These are phyloP conservation scores for Leptodontidium sp. DNA, from an alignment of 2,329 filamentous ascomycete species.

Conservation along the genomic window DNA sequence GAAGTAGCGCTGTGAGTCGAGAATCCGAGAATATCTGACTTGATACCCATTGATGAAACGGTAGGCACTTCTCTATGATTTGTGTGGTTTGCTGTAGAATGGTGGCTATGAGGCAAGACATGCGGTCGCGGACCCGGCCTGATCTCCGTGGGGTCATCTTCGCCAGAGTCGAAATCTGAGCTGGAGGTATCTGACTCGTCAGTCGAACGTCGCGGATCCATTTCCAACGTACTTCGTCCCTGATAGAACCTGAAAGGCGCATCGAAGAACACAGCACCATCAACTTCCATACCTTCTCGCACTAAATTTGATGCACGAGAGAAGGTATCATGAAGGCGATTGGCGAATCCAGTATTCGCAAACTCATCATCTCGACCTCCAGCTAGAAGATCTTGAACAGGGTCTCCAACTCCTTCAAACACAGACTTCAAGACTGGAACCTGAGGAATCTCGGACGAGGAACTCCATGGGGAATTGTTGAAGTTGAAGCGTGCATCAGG, in stretches of 20 bases:
- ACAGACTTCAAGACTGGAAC: constrained; percentile 32
- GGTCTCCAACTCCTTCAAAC: constrained; percentile 29
- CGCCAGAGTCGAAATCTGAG: constrained; percentile 7
- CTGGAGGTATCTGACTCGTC: constrained; percentile 20
- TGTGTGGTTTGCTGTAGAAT: neutral
- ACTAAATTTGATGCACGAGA: constrained; percentile 44
- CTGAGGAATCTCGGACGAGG: constrained; percentile 29
- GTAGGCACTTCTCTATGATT: neutral
- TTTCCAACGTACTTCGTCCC: constrained; percentile 37
- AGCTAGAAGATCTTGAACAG: constrained; percentile 6
- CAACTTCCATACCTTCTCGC: constrained; percentile 41
- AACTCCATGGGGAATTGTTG: constrained; percentile 40
- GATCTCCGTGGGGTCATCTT: constrained; percentile 15
- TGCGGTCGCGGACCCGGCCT: constrained; percentile 33
- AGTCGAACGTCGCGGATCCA: constrained; percentile 30
- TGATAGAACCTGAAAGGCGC: constrained; percentile 40
- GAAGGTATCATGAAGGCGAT: constrained; percentile 38
- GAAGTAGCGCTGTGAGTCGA: constrained; percentile 37
- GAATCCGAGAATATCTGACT: constrained; percentile 41
- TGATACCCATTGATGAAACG: constrained; percentile 21
- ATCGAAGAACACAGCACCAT: constrained; percentile 44
- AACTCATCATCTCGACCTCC: constrained; percentile 31
- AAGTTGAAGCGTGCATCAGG: constrained; percentile 31
- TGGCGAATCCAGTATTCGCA: constrained; percentile 35
- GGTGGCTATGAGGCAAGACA: constrained; percentile 7